A percentile compares a stretch with the other conserved stretches of the same genome.
These are phyloP conservation scores for Dryas drummondii DNA, from an alignment of 306 rosid genomes.

Conservation along the genomic window DNA sequence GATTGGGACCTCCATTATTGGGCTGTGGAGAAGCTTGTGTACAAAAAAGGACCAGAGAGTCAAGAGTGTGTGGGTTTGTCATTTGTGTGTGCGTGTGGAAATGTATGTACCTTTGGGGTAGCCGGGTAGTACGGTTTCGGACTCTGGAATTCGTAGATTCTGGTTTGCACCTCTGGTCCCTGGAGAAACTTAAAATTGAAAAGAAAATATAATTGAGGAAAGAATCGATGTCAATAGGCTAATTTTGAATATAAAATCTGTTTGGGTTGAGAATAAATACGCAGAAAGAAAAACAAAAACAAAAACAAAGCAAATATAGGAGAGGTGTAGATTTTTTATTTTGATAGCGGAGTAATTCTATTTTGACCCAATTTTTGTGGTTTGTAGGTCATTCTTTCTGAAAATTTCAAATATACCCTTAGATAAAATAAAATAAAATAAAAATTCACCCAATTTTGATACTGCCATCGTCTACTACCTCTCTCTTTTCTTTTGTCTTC, in stretches of 20 bases:
- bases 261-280: background rate
- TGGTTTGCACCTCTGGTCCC: slow-evolving; percentile 9
- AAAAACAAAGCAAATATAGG: too few relatives aligned
- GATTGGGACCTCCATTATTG: background rate
- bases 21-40: background rate
- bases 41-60: background rate
- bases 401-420: too few relatives aligned
- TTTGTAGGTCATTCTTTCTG: too few relatives aligned
- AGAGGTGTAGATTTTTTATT: too few relatives aligned
- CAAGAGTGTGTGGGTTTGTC: background rate
- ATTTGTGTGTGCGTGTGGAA: background rate
- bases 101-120: background rate
- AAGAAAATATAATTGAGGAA: background rate
- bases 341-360: too few relatives aligned
- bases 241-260: background rate
- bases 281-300: background rate
- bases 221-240: background rate
- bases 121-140: background rate
- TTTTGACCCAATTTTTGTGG: too few relatives aligned
- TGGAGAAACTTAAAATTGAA: background rate
- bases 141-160: background rate
- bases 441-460: too few relatives aligned
- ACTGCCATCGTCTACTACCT: too few relatives aligned
- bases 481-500: too few relatives aligned
- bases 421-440: too few relatives aligned